These are phyloP conservation scores for Colletotrichum paranaense DNA, from an alignment of 2,329 filamentous ascomycete genomes.

Conservation along the genomic window DNA sequence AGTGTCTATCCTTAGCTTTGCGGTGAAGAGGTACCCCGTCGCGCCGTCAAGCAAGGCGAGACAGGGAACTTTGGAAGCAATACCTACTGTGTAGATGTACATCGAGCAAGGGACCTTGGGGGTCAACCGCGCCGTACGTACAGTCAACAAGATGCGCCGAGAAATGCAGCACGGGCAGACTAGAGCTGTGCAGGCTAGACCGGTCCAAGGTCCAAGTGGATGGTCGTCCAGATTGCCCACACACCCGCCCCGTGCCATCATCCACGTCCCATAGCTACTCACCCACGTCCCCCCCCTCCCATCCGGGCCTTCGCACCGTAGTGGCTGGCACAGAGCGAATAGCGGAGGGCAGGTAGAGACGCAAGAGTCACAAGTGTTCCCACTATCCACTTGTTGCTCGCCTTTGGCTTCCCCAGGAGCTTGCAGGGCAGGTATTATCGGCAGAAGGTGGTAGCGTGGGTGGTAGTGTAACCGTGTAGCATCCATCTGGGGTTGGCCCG, in stretches of 20 bases:
- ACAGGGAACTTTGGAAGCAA: background rate
- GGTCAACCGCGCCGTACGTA: slow-evolving; percentile 8
- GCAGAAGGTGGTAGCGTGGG: slow-evolving; percentile 17
- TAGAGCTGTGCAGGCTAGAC: slow-evolving; percentile 31
- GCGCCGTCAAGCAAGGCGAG: slow-evolving; percentile 26
- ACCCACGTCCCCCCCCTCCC: background rate
- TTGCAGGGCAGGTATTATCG: slow-evolving; percentile 21
- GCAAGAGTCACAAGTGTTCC: background rate
- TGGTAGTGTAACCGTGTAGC: background rate
- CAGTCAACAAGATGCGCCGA: slow-evolving; percentile 31
- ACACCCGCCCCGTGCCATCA: background rate
- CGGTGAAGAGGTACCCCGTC: slow-evolving; percentile 31
- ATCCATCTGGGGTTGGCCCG: slow-evolving; percentile 28
- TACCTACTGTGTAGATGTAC: slow-evolving; percentile 10
- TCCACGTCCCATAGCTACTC: background rate
- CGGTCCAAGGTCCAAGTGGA: slow-evolving; percentile 29
- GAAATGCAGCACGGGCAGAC: slow-evolving; percentile 35
- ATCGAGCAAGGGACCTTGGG: slow-evolving; percentile 28
- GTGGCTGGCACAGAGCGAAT: background rate
- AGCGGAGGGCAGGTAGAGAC: background rate
- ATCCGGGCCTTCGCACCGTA: background rate
- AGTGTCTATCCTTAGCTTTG: slow-evolving; percentile 29
- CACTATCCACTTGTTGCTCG: background rate
- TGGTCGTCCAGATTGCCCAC: slow-evolving; percentile 25
- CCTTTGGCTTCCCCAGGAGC: background rate